These are phyloP conservation scores for Populus pruinosa DNA, from an alignment of 345 rosid species.

Conservation along the genomic window DNA sequence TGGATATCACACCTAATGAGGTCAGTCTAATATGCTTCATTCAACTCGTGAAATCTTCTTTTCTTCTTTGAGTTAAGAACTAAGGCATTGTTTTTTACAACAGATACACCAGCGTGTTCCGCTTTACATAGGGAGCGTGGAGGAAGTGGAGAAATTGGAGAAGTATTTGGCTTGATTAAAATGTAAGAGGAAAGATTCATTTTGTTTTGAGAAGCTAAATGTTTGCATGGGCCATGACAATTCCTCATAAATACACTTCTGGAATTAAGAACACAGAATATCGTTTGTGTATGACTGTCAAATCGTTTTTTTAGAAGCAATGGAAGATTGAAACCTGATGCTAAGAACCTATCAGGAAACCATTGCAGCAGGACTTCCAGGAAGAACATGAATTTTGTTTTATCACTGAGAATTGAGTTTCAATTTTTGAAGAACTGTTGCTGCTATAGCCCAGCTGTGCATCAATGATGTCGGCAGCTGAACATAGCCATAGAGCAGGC, in stretches of 20 bases:
- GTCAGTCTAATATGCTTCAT: constrained; percentile 25
- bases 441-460: neutral
- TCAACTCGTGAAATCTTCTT: neutral
- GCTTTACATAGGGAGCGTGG: constrained; percentile 81
- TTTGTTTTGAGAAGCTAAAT: constrained; percentile 24
- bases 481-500: too few relatives aligned
- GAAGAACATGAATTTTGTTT: too few relatives aligned
- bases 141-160: constrained; percentile 90
- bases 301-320: neutral
- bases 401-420: neutral
- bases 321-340: neutral
- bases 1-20: constrained; percentile 80
- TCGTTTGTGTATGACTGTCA: neutral
- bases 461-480: too few relatives aligned
- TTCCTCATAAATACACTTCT: constrained; percentile 4
- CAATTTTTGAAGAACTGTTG: neutral
- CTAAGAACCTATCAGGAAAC: neutral
- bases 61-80: neutral
- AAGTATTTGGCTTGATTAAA: constrained; percentile 69
- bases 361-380: neutral
- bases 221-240: neutral
- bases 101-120: constrained; percentile 94
- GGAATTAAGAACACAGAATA: constrained; percentile 2
- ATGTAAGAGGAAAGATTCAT: constrained; percentile 21
- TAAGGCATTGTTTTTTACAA: neutral